These are phyloP conservation scores for Aureobasidium sp. DNA, from an alignment of 2,329 filamentous ascomycete species.

Conservation along the genomic window DNA sequence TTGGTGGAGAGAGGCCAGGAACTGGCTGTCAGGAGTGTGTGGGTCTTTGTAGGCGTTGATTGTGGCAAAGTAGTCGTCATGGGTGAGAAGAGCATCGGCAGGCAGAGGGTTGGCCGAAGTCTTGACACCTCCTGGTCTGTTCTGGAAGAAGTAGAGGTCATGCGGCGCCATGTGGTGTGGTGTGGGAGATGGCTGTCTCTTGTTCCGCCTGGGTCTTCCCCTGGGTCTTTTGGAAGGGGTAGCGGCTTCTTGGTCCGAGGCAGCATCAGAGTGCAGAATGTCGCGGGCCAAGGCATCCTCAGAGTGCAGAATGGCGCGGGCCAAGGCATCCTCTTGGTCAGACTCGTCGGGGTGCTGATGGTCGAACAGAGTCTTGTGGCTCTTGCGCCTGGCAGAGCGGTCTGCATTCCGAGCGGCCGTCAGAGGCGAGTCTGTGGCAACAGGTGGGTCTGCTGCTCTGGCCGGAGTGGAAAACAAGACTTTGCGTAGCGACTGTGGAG, in stretches of 20 bases:
- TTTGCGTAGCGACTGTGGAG: conserved; percentile 39
- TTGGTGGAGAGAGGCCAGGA: conserved; percentile 67
- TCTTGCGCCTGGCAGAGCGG: conserved; percentile 80
- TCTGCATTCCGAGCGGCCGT: conserved; percentile 65
- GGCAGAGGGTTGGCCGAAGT: conserved; percentile 82
- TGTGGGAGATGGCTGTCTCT: conserved; percentile 61
- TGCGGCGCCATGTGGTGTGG: conserved; percentile 77
- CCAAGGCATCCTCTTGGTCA: conserved; percentile 58
- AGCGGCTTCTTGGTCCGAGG: conserved; percentile 29
- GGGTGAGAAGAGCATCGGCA: conserved; percentile 68
- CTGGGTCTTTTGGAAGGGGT: conserved; percentile 39
- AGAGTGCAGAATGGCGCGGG: conserved; percentile 58
- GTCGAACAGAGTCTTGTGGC: conserved; percentile 67
- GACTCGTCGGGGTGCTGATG: conserved; percentile 62
- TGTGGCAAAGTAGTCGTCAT: conserved; percentile 82
- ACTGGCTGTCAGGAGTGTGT: conserved; percentile 62
- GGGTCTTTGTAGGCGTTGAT: conserved; percentile 59
- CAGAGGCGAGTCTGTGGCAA: conserved; percentile 37
- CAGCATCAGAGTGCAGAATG: conserved; percentile 49
- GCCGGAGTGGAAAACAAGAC: conserved; percentile 42
- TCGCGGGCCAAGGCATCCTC: conserved; percentile 61
- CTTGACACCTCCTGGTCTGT: conserved; percentile 70
- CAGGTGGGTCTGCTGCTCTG: conserved; percentile 31
- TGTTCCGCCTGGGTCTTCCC: conserved; percentile 48
- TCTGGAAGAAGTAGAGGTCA: conserved; percentile 91